phyloP scores from a whole-genome alignment of 768 basidiomycete genomes.

The Brasilioporus rufonigricans region DNA sequence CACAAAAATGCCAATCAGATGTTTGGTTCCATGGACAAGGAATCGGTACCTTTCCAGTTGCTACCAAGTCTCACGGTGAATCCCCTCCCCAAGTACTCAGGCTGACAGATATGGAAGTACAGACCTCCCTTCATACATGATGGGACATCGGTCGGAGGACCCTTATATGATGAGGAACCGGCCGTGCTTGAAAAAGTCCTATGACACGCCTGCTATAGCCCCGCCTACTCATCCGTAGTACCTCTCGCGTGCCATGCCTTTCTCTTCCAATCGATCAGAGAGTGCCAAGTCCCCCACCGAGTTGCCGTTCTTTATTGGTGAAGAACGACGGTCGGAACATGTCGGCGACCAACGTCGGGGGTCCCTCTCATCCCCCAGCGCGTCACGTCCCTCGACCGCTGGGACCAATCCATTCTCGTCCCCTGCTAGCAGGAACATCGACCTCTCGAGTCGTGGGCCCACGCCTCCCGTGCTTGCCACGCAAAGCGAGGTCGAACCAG shows the following conservation, averaged over 20 bases:
- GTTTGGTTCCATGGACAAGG: slow-evolving; percentile 12
- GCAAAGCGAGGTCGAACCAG: slow-evolving; percentile 17
- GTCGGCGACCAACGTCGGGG: neutral
- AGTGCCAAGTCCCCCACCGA: neutral
- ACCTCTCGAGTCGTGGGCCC: slow-evolving; percentile 30
- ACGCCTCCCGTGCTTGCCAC: slow-evolving; percentile 6
- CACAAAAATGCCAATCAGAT: slow-evolving; percentile 20
- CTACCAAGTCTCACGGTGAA: neutral
- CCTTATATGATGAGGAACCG: slow-evolving; percentile 12
- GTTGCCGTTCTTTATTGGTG: slow-evolving; percentile 22
- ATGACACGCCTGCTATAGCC: neutral
- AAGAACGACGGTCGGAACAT: slow-evolving; percentile 8
- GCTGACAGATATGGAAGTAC: neutral
- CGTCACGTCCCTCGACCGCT: slow-evolving; percentile 24
- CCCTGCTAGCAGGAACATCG: slow-evolving; percentile 45
- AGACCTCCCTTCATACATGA: neutral
- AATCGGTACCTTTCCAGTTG: neutral
- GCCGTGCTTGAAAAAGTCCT: neutral
- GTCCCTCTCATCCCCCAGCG: neutral
- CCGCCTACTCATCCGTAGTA: neutral
- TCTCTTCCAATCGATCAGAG: slow-evolving; percentile 4
- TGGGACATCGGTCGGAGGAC: neutral
- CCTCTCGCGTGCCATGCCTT: slow-evolving; percentile 15
- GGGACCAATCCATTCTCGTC: slow-evolving; percentile 52
- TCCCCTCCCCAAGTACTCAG: neutral